Base-by-base conservation (phyloP, 768 basidiomycete genomes). In the Mycena capillaripes region DNA sequence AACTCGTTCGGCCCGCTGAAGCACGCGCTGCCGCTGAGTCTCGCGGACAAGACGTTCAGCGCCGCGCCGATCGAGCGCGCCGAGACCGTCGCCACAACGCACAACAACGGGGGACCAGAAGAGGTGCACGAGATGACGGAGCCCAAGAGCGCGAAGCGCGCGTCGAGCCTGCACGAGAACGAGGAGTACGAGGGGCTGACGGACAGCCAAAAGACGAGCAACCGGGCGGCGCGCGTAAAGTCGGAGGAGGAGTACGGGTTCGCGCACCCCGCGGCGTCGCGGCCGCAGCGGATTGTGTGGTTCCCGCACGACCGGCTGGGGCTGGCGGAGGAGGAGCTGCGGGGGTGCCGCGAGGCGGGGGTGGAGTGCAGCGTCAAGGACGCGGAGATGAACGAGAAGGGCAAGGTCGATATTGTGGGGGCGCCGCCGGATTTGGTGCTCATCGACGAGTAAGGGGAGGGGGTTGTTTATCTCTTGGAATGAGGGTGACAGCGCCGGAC, bases 271-370 rank as follows among this genome's bases (percentile, higher is more conserved):
- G 96, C 96, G 9, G 87, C 89, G 65, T 89, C 85, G 72, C 82
- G 90, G 60, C 90, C 93, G 56, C 95, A 96, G 82, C 87, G 92
- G 72, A 86, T 90, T 6, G 84, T 98, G 36, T 99, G 97, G 97
- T 81, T 98, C 64, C 95, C 97, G 25, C 81, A 83, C 44, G 97
- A 99, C 79, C 76, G 81, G 27, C 82, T 90, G n/a, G 91, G 92
- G 11, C 77, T 96, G 64, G 82, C 84, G 42, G 89, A 89, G 71
- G 89, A 86, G 67, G 94, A 95, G 83, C 90, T 88, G 74, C 79
- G 82, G 71, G 89, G 82, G 72, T 91, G 91, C 79, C 78, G 76
- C 71, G 85, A 84, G 32, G 81, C 78, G 6, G 91, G 90, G 3
- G 87, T 95, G 32, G 78, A 83, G 70, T 89, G 86, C 25, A 88